Conservation (phyloP, 805 yeast species). For the Tetrapisispora fleetii region DNA sequence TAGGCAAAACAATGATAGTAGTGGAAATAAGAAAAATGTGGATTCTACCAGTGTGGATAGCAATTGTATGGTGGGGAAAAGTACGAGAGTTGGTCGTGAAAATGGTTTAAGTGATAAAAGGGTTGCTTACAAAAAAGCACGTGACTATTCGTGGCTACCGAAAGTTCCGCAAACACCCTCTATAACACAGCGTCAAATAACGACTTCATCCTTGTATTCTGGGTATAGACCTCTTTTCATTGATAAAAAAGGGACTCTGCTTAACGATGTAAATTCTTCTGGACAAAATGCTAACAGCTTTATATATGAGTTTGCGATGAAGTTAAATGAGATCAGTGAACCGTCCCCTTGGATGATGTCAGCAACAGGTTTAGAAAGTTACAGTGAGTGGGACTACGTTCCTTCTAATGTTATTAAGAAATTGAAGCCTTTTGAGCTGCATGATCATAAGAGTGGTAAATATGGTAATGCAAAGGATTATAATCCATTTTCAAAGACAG, state of each 20-base stretch:
- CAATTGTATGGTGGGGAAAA: not conserved
- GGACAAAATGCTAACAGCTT: conserved; percentile 7
- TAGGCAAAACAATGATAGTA: conserved; percentile 2
- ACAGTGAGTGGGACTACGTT: conserved; percentile 27
- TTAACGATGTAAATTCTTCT: not conserved
- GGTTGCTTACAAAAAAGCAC: not conserved
- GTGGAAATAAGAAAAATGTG: not conserved
- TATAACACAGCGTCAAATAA: conserved; percentile 19
- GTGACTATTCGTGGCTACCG: conserved; percentile 24
- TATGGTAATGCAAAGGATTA: not conserved
- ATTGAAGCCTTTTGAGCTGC: conserved; percentile 30
- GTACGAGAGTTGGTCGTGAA: too few species aligned
- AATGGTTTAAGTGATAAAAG: conserved; percentile 1
- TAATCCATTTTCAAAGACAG: not conserved
- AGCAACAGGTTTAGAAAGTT: conserved; percentile 30
- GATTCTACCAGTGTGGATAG: not conserved
- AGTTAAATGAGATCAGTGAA: conserved; percentile 19
- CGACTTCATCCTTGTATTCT: conserved; percentile 19
- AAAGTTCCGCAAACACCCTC: conserved; percentile 22
- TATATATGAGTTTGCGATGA: conserved; percentile 25
- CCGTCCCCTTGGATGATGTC: conserved; percentile 30
- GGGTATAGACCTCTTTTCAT: conserved; percentile 27
- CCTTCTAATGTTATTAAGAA: conserved; percentile 25
- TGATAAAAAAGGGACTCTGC: conserved; percentile 2
- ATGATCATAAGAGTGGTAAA: conserved; percentile 4